These are phyloP conservation scores for Salvia splendens DNA, from an alignment of 257 asterid species.

Conservation along the genomic window DNA sequence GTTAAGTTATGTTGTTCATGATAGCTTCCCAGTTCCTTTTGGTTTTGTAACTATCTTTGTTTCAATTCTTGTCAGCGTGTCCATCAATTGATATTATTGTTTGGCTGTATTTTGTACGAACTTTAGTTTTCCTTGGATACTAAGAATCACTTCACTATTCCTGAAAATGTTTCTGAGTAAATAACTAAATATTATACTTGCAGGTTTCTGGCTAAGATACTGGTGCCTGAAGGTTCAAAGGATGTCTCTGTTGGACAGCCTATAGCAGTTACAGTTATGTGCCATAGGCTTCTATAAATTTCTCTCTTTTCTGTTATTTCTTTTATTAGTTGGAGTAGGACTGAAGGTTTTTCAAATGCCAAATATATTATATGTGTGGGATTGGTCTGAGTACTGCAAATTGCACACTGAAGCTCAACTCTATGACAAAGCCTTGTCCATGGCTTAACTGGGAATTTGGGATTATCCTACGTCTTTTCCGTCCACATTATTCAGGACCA, in stretches of 20 bases:
- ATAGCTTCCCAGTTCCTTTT: slow-evolving; percentile 19
- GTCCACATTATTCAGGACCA: slow-evolving; percentile 21
- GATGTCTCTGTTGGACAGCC: slow-evolving; percentile 98
- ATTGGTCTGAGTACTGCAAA: slow-evolving; percentile 28
- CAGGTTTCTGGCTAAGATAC: slow-evolving; percentile 93
- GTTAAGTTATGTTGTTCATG: slow-evolving; percentile 9
- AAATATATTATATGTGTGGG: slow-evolving; percentile 18
- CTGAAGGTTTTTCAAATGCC: slow-evolving; percentile 15
- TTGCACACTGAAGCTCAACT: slow-evolving; percentile 29
- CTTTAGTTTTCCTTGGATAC: slow-evolving; percentile 14
- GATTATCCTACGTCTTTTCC: slow-evolving; percentile 20
- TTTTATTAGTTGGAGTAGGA: slow-evolving; percentile 27
- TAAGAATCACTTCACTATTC: background rate
- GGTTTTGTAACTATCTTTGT: slow-evolving; percentile 9
- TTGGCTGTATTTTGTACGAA: slow-evolving; percentile 23
- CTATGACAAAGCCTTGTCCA: slow-evolving; percentile 21
- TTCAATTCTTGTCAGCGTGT: slow-evolving; percentile 12
- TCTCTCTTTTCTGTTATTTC: slow-evolving; percentile 27
- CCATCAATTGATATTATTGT: slow-evolving; percentile 20
- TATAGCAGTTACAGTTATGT: slow-evolving; percentile 89
- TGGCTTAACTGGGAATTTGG: slow-evolving; percentile 11
- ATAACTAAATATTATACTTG: slow-evolving; percentile 37
- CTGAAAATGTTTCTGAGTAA: slow-evolving; percentile 12
- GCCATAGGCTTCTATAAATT: slow-evolving; percentile 29
- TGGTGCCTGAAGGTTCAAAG: slow-evolving; percentile 94